Evolutionary conservation across 495 filamentous ascomycete species (phyloP), one percentile per base, ranked within the genome.

Genomic region (Ascobolus immersus): DNA sequence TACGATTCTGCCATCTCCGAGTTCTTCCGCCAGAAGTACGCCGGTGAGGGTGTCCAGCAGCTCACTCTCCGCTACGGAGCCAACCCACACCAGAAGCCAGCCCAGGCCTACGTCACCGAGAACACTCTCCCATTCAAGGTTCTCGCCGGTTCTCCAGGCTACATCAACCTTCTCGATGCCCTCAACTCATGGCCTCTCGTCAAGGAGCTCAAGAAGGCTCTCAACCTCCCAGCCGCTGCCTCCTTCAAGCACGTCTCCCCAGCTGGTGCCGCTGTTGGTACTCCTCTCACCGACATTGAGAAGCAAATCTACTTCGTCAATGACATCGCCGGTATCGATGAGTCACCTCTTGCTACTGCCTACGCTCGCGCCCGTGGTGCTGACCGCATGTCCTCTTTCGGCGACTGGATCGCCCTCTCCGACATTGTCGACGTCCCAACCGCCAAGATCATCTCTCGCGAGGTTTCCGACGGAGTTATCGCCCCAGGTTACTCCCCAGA

Each of bases 201-300:
- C 34, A 93, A 90, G 65, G 86, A 96, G 60, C 63, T 96, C 39
- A 86, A 84, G 63, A 60, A 71, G 38, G 76, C 82, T 21, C 67
- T 92, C 3, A 66, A 72, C 42, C 67, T 71, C 49, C 77, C 89
- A n/a, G 86, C 86, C 17, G 89, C 86, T 13, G 84, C 86, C 32
- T 89, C 77, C 53, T 96, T 96, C 72, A 96, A 96, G 65, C 89
- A 94, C 51, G 86, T 94, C 24, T 94, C 89, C 4, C 86, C 86
- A 5, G 86, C 86, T 24, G 86, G 86, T 42, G 86, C 86, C 30
- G 86, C 86, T 35, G 80, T 96, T 47, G 86, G 82, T 39, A 64
- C 81, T 15, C 77, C 76, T 22, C 62, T 96, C 43, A 78, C 55
- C 38, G 69, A 78, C 33, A 71, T 74, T 33, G 86, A 96, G 62